Evolutionary conservation across 768 basidiomycete species (phyloP), one percentile per base, ranked within the genome.

Genomic region (Termitomyces sp.): DNA sequence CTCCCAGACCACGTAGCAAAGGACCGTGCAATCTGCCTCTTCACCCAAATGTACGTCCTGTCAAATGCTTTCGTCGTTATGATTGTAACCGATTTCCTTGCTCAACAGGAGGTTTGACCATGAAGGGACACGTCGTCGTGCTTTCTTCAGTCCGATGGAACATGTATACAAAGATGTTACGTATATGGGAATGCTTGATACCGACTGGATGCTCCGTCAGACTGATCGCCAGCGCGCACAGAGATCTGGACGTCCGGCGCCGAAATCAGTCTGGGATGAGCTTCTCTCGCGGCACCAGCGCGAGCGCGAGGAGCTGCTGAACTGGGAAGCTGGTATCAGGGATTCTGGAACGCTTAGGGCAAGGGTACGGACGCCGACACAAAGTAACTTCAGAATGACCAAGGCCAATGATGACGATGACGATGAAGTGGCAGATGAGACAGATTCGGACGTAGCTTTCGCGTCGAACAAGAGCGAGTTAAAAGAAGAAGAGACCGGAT

Each of bases 81-180:
- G 42, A 45, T 38, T 22, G 49, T 33, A 20, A 39, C 42, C 58
- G 33, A 49, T 8, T 61, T 44, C 53, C 63, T 33, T 62, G 22
- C 20, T 35, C 16, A 32, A 52, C 62, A 84, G 83, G 58, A 83
- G 84, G 9, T 89, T 91, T 67, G 70, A 70, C 7, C 82, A 86
- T 61, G 89, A 91, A 71, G 89, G 89, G 50, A 83, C 78, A 9
- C 80, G 81, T 46, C 81, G 88, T 36, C 78, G 83, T 48, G 78
- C 83, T 0, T 81, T 85, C 57, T 81, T 71, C 66, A 79, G 79
- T 62, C 74, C 78, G 5, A 62, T 79, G 58, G 75, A 75, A 1
- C 57, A 67, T 2, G 72, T 78, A 50, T 88, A 84, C 84, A 85
- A 80, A 63, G 85, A 88, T 61, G 81, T 83, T 28, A 85, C 83